phyloP scores from a whole-genome alignment of 2,329 filamentous ascomycete genomes.

The Domatiomyces catenatus region DNA sequence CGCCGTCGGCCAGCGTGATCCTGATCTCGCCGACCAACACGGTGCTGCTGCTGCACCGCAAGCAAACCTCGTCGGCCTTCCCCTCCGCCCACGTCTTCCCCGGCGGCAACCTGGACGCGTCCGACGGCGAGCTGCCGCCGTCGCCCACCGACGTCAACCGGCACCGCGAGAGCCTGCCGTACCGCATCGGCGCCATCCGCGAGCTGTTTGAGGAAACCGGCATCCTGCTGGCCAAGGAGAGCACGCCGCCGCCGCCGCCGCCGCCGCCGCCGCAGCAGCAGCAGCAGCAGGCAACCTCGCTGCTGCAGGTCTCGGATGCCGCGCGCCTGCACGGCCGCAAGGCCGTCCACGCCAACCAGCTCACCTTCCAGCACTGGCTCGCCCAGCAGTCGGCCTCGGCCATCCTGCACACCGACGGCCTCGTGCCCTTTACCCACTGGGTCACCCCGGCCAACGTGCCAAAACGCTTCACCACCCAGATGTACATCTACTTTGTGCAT shows the following conservation, averaged over 20 bases:
- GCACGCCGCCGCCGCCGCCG: no score
- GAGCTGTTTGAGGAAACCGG: slow-evolving; percentile 95
- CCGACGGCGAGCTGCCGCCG: slow-evolving; percentile 50
- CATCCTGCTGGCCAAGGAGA: slow-evolving; percentile 53
- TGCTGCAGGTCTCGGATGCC: slow-evolving; percentile 46
- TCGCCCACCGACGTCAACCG: slow-evolving; percentile 34
- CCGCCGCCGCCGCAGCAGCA: no score
- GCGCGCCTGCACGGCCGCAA: slow-evolving; percentile 49
- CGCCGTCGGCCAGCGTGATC: slow-evolving; percentile 46
- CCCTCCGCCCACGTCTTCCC: slow-evolving; percentile 91
- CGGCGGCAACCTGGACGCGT: slow-evolving; percentile 61
- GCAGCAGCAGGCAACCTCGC: slow-evolving; percentile 28
- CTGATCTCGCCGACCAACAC: slow-evolving; percentile 76
- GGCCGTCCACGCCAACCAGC: slow-evolving; percentile 49
- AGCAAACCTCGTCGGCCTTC: slow-evolving; percentile 68
- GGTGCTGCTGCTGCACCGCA: slow-evolving; percentile 73
- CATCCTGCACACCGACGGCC: slow-evolving; percentile 42
- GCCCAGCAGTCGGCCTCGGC: slow-evolving; percentile 23
- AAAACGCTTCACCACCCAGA: slow-evolving; percentile 81
- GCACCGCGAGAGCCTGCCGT: slow-evolving; percentile 57
- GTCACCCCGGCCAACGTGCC: slow-evolving; percentile 51
- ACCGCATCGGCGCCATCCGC: slow-evolving; percentile 68
- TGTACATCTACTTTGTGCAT: slow-evolving; percentile 61
- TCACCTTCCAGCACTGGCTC: slow-evolving; percentile 54
- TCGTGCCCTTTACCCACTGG: slow-evolving; percentile 83